Base-by-base conservation (phyloP, 306 rosid genomes). In the Herpetospermum pedunculosum region DNA sequence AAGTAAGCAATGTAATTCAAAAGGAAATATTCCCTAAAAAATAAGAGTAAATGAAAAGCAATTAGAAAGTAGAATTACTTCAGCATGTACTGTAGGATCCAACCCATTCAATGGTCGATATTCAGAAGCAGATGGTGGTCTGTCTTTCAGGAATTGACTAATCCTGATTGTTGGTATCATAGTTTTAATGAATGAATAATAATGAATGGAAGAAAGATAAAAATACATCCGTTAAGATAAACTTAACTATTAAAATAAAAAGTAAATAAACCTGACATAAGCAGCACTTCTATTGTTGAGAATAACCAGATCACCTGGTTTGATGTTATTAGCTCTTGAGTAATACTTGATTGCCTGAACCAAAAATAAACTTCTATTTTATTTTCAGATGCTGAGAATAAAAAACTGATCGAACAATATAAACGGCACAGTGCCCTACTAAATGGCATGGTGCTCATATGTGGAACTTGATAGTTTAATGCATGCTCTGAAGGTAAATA, bases 1-100 rank as follows among this genome's bases (percentile, higher is more conserved):
- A 59, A 59, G 69, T 38, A 50, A 21, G 69, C 21, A 63, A 65
- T 16, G 9, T 12, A 41, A 50, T 74, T 77, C 50, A 71, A 72
- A 68, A 12, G 11, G 68, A 30, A 30, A 15, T 59, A 73, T 75
- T 72, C 65, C 57, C 72, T 67, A 14, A 80, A 65, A 76, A 19
- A 58, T 23, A 23, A 44, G 44, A 15, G 34, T 15, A 44, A 44
- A 69, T 25, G 1, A 43, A 69, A 44, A 43, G 38, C 46, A 67
- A 44, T 72, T 81, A 37, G 58, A 55, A 74, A 68, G 77, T 82
- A 60, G 25, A 53, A 16, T 77, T 89, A 89, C 99, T 81, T 91
- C 96, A 75, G 97, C 97, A 87, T 87, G 96, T 74, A 85, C 90
- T 71, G 96, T 88, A 78, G 99, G 96, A 82, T 94, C 99, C 84